phyloP scores from a whole-genome alignment of 192 early-diverging fungal genomes.

The Gaertneriomyces sp. region DNA sequence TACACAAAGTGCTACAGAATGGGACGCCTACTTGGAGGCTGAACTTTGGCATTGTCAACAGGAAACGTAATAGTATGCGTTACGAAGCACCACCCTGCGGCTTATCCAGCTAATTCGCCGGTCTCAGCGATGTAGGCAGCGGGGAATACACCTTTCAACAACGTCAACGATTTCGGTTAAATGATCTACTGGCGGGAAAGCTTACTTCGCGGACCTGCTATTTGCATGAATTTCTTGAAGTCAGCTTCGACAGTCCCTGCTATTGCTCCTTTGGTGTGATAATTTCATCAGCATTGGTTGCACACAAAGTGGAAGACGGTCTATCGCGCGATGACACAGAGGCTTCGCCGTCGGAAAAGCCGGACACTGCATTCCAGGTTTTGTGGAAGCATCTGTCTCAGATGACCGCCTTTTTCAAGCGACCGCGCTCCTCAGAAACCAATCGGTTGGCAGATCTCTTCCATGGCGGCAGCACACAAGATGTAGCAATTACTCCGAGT shows the following conservation, averaged over 20 bases:
- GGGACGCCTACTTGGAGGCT: constrained; percentile 19
- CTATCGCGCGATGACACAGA: too few species aligned
- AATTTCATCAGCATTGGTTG: too few species aligned
- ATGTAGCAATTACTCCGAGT: too few species aligned
- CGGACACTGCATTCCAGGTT: too few species aligned
- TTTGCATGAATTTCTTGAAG: constrained; percentile 13
- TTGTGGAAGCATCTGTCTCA: too few species aligned
- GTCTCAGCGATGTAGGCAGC: neutral
- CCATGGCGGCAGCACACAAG: too few species aligned
- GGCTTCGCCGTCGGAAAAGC: too few species aligned
- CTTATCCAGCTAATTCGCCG: neutral
- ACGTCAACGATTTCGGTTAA: constrained; percentile 11
- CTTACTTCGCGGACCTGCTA: neutral
- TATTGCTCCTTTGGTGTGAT: neutral
- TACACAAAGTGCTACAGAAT: neutral
- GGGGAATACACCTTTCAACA: constrained; percentile 16
- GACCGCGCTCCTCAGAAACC: too few species aligned
- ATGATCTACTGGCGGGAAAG: neutral
- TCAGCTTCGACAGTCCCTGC: constrained; percentile 8
- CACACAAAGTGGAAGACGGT: too few species aligned
- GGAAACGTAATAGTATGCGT: constrained; percentile 12
- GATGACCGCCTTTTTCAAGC: too few species aligned
- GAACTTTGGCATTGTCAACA: constrained; percentile 19
- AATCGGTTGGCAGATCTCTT: too few species aligned
- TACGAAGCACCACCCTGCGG: neutral